These are phyloP conservation scores for Musa beccarii DNA, from an alignment of 176 grass and related monocot genomes.

Conservation along the genomic window DNA sequence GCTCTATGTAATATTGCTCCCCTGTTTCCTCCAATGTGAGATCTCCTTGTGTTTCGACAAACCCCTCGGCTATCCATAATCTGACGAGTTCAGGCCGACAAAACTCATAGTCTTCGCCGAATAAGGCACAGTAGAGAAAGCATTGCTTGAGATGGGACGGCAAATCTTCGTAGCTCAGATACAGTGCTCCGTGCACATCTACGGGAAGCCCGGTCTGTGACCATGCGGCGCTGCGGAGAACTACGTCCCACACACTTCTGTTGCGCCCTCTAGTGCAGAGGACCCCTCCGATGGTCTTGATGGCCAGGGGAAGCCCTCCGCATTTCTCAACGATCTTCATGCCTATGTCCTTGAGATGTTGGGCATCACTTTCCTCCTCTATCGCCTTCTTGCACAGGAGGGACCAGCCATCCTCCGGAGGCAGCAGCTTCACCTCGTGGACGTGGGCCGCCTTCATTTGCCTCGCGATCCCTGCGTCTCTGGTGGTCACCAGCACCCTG, in stretches of 20 bases:
- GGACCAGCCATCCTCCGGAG: too few relatives aligned
- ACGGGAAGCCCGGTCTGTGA: background rate
- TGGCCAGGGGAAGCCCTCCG: background rate
- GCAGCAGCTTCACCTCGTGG: too few relatives aligned
- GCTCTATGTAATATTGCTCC: too few relatives aligned
- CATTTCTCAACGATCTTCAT: too few relatives aligned
- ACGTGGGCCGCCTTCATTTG: too few relatives aligned
- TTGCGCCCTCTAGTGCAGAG: background rate
- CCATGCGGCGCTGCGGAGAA: background rate
- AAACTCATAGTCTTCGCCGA: background rate
- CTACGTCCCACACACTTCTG: background rate
- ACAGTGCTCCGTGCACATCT: background rate
- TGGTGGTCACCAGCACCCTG: slow-evolving; percentile 46
- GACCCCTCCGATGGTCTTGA: background rate
- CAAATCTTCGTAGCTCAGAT: background rate
- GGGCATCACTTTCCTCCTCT: too few relatives aligned
- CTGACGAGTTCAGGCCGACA: too few relatives aligned
- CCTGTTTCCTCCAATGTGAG: too few relatives aligned
- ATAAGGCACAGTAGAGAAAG: background rate
- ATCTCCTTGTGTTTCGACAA: too few relatives aligned
- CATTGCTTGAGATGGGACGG: background rate
- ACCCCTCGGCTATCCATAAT: too few relatives aligned
- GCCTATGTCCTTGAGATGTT: too few relatives aligned
- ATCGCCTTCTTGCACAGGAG: too few relatives aligned
- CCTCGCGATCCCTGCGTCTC: slow-evolving; percentile 17